Conservation (phyloP, 1,284 basidiomycete genomes). For the Phellinidium pouzarii region DNA sequence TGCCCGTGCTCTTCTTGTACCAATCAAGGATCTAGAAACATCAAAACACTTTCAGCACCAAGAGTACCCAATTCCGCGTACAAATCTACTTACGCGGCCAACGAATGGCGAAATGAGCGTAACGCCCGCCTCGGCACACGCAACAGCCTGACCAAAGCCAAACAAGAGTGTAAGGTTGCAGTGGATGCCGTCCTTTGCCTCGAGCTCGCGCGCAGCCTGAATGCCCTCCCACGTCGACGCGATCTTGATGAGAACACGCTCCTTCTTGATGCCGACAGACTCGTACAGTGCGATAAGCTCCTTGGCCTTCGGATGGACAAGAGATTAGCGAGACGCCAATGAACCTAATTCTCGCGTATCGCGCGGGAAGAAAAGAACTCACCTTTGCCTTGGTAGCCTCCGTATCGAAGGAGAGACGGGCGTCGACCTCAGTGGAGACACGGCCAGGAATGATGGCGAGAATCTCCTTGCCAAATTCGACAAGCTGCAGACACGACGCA, state of each 20-base stretch:
- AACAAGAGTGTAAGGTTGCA: conserved; percentile 99
- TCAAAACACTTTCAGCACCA: not conserved
- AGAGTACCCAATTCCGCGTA: not conserved
- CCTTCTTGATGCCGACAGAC: conserved; percentile 83
- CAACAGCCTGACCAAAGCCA: conserved; percentile 97
- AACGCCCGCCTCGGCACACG: conserved; percentile 95
- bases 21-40: conserved; percentile 81
- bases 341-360: conserved; percentile 17
- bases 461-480: conserved; percentile 96
- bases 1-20: conserved; percentile 89
- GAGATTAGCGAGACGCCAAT: conserved; percentile 13
- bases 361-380: conserved; percentile 9
- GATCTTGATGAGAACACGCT: conserved; percentile 97
- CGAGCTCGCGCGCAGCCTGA: conserved; percentile 95
- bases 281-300: conserved; percentile 94
- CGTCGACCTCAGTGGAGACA: conserved; percentile 99
- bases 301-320: conserved; percentile 53
- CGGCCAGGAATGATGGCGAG: conserved; percentile 94
- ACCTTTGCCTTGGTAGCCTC: conserved; percentile 86
- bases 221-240: conserved; percentile 99
- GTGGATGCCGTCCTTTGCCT: conserved; percentile 89
- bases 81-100: conserved; percentile 67
- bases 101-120: conserved; percentile 99
- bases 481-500: conserved; percentile 52
- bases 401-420: conserved; percentile 94